Base-by-base conservation (phyloP, 2,329 filamentous ascomycete genomes). In the Westerdykella sp. region DNA sequence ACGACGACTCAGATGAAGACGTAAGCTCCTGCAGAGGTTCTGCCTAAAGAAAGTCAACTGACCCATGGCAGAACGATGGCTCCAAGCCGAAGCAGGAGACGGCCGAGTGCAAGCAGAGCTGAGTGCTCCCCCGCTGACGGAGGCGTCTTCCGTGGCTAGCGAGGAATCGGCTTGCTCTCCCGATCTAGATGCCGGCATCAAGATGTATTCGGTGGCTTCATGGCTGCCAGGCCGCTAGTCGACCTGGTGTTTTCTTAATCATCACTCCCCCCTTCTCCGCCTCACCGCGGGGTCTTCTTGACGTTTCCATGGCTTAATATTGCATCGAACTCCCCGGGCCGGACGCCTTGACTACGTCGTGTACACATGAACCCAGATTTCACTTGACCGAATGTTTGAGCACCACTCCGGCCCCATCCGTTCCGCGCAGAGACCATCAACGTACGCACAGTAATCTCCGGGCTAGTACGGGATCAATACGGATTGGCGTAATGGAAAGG, bases 31-130 rank as follows among this genome's bases (percentile, higher is more conserved):
- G 14, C 11, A 37, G 36, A 39, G 2, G 16, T 40, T 40, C 25
- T 28, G 11, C 9, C 25, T 28, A 28, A 28, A 9, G 32, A 35
- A 21, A 25, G 13, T 6, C 36, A 38, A 23, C 53, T 63, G 48
- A 62, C 47, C 4, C 6, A 6, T 15, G 6, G 10, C 38, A 69
- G 66, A 65, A 64, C 42, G 67, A 68, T 39, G 65, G 63, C 55
- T 63, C 66, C 59, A 69, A 69, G 66, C 66, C 67, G 22, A 69
- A 69, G 63, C 66, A 69, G 59, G 67, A 69, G 56, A 65, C 66
- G 53, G 65, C 67, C 36, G 67, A 69, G 61, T 69, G 67, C 65
- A 69, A 69, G 62, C 67, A 69, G 56, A 69, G 67, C 50, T 69
- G 63, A 60, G 56, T 42, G 45, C 44, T 41, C 52, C 32, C 13